Evolutionary conservation across 495 filamentous ascomycete genomes (phyloP).

Genomic region (Aspergillus coremiiformis): DNA sequence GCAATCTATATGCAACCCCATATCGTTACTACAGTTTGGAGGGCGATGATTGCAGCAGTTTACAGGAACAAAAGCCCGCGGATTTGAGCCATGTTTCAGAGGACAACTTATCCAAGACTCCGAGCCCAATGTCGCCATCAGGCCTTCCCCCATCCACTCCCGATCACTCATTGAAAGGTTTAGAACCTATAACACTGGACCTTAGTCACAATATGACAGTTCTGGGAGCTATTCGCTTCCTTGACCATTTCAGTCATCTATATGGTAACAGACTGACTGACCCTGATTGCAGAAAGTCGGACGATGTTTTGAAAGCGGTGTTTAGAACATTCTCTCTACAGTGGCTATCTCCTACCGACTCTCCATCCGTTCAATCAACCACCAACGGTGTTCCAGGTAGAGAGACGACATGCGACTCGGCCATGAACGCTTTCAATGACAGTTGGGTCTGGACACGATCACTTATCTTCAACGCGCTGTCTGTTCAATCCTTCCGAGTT

Average conservation of each 20-base stretch:
- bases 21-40: slow-evolving; percentile 16
- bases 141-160: neutral
- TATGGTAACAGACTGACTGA: slow-evolving; percentile 18
- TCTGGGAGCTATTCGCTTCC: slow-evolving; percentile 16
- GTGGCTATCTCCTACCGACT: slow-evolving; percentile 11
- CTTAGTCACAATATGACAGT: slow-evolving; percentile 1
- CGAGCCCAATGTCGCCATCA: neutral
- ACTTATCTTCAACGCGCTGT: neutral
- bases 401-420: neutral
- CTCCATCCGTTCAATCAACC: neutral
- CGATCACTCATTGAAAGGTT: neutral
- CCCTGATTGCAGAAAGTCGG: slow-evolving; percentile 8
- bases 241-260: slow-evolving; percentile 23
- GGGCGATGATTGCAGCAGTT: neutral
- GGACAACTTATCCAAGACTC: neutral
- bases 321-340: slow-evolving; percentile 19
- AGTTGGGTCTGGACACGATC: slow-evolving; percentile 12
- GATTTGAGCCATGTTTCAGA: neutral
- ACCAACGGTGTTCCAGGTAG: neutral
- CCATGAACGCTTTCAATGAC: slow-evolving; percentile 8
- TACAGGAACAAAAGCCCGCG: neutral
- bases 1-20: slow-evolving; percentile 15
- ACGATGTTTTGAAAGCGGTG: slow-evolving; percentile 14
- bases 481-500: slow-evolving; percentile 13
- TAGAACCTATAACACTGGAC: neutral